These are phyloP conservation scores for Clarireedia paspali DNA, from an alignment of 2,329 filamentous ascomycete genomes.

Conservation along the genomic window DNA sequence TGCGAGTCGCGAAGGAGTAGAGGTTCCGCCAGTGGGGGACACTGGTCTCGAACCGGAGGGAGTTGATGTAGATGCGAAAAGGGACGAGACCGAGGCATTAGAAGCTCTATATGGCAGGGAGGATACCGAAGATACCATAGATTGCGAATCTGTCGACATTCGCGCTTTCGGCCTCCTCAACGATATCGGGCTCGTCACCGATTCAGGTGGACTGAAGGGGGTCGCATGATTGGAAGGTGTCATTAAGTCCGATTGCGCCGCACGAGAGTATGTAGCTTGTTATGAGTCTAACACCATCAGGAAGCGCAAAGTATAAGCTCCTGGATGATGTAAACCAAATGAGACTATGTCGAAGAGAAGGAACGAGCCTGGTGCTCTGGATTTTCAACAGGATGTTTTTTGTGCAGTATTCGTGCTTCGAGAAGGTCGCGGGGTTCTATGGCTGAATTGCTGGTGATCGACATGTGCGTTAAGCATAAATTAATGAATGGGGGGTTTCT, in stretches of 20 bases:
- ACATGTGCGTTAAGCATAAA: conserved; percentile 15
- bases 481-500: neutral
- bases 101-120: conserved; percentile 46
- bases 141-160: conserved; percentile 40
- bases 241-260: conserved; percentile 44
- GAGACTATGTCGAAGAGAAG: neutral
- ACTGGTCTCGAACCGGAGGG: conserved; percentile 60
- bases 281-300: conserved; percentile 29
- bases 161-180: conserved; percentile 54
- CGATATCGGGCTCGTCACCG: conserved; percentile 42
- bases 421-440: conserved; percentile 6
- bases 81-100: conserved; percentile 51
- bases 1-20: conserved; percentile 48
- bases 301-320: conserved; percentile 36
- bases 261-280: conserved; percentile 9
- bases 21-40: conserved; percentile 52
- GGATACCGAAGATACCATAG: conserved; percentile 40
- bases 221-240: conserved; percentile 59
- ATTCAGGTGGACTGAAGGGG: conserved; percentile 50
- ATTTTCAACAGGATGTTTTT: conserved; percentile 7
- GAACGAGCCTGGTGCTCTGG: neutral
- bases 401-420: neutral
- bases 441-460: conserved; percentile 4
- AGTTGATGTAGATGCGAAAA: conserved; percentile 60
- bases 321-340: neutral